Evolutionary conservation across 345 rosid genomes (phyloP), one percentile per base, ranked within the genome.

Genomic region (Eutrema japonicum): DNA sequence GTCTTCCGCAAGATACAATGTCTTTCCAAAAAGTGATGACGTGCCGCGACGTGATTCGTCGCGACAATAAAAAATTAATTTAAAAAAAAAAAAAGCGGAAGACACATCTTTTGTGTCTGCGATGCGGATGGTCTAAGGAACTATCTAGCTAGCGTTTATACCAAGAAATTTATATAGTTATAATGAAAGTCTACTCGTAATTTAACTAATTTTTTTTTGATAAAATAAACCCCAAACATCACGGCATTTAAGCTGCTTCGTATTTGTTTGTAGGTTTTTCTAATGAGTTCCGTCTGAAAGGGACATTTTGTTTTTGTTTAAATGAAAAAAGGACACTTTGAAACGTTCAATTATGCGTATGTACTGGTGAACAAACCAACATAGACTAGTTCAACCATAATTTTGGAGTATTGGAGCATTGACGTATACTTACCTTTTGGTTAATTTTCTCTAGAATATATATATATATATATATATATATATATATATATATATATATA

Each of bases 331-430:
- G 2, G 18, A 33, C 33, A 10, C 71, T 46, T 73, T 73, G 77
- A 73, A 56, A 65, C 58, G 50, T 73, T 73, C 77, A 73, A 73
- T 46, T 64, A 14, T 73, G 70, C 47, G 63, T 72, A 8, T 27
- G 16, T 61, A 18, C 22, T 1, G 32, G 60, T 32, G 32, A 72
- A 33, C 55, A 45, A 64, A n/a, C 71, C 56, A 73, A 55, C 42
- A 42, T 47, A 46, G 77, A 73, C 77, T 26, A 46, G 26, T 73
- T 46, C 77, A 55, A 64, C 48, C 18, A 22, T 22, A 22, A 22
- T 27, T 43, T 43, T 14, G 11, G 41, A 43, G 35, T 64, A 18
- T 52, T 56, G 6, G 35, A 55, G 43, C 64, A 56, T 18, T 72
- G 55, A 43, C 68, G 75, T 40, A 8, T 11, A 9, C 47, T 36